A percentile compares a stretch with the other conserved stretches of the same genome.
Conservation (phyloP, 2,329 filamentous ascomycete genomes). For the Mycosphaerella sp. region DNA sequence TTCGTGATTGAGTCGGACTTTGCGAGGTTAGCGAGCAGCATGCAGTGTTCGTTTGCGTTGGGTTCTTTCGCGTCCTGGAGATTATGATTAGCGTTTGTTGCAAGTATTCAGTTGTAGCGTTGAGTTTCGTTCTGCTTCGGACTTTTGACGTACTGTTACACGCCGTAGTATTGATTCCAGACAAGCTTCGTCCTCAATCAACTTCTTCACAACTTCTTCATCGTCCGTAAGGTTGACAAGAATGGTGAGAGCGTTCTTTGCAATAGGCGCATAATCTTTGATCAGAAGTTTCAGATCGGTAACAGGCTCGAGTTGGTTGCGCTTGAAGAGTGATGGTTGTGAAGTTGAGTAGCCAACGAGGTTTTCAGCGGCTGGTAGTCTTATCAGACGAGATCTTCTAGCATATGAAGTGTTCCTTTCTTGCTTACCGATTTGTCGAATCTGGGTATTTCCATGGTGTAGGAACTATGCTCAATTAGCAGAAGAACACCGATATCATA, state of each 20-base stretch:
- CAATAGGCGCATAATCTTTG: constrained; percentile 82
- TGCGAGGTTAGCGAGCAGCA: constrained; percentile 86
- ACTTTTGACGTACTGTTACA: constrained; percentile 60
- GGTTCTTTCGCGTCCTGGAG: constrained; percentile 63
- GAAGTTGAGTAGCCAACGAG: constrained; percentile 75
- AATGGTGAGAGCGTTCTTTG: constrained; percentile 87
- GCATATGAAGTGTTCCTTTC: not conserved
- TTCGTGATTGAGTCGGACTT: constrained; percentile 70
- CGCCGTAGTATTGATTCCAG: constrained; percentile 65
- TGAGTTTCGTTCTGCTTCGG: not conserved
- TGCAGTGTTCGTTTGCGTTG: constrained; percentile 77
- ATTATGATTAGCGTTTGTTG: not conserved
- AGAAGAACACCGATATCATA: not conserved
- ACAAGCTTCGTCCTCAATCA: constrained; percentile 76
- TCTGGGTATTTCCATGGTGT: constrained; percentile 63
- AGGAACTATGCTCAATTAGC: constrained; percentile 18
- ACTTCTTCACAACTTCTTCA: constrained; percentile 61
- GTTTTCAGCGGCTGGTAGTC: constrained; percentile 64
- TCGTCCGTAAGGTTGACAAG: constrained; percentile 82
- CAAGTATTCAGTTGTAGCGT: not conserved
- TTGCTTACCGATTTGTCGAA: constrained; percentile 66
- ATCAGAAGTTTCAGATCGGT: constrained; percentile 83
- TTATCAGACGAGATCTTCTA: constrained; percentile 15
- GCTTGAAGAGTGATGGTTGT: constrained; percentile 78
- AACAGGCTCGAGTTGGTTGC: constrained; percentile 67